phyloP scores from a whole-genome alignment of 2,329 filamentous ascomycete genomes.

The Spiromastix sp. region DNA sequence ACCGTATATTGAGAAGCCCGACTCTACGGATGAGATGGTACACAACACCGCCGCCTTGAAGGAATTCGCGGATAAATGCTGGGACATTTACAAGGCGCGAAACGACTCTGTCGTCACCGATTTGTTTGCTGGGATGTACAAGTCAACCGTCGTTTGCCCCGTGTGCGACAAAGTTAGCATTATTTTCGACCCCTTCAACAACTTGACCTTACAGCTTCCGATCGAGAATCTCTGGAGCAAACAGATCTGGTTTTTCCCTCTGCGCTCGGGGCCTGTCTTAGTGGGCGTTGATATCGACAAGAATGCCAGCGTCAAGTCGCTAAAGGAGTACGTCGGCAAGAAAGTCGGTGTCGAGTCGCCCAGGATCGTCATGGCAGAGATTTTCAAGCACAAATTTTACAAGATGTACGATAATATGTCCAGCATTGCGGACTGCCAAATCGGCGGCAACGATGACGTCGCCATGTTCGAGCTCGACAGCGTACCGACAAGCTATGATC shows the following conservation, averaged over 20 bases:
- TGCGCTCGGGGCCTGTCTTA: constrained; percentile 58
- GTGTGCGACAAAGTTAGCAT: constrained; percentile 92
- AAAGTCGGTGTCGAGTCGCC: constrained; percentile 40
- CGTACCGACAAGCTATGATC: constrained; percentile 66
- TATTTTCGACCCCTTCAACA: constrained; percentile 96
- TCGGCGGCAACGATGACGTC: constrained; percentile 52
- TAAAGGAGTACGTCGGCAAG: constrained; percentile 43
- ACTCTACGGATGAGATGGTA: constrained; percentile 94
- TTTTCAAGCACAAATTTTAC: constrained; percentile 77
- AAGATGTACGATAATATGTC: constrained; percentile 67
- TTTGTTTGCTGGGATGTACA: constrained; percentile 95
- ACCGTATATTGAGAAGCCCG: constrained; percentile 93
- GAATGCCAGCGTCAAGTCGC: constrained; percentile 48
- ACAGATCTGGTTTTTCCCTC: constrained; percentile 64
- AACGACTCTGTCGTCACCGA: constrained; percentile 95
- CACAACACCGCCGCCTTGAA: constrained; percentile 69
- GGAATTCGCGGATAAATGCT: constrained; percentile 77
- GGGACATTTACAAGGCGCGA: constrained; percentile 81
- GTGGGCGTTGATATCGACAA: constrained; percentile 69
- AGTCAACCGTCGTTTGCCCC: constrained; percentile 90
- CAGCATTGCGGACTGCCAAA: constrained; percentile 59
- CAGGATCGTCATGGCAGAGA: constrained; percentile 69
- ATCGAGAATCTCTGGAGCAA: constrained; percentile 74
- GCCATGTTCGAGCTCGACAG: constrained; percentile 69
- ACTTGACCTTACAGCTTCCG: constrained; percentile 81